Base-by-base conservation (phyloP, 2,329 filamentous ascomycete species). In the Camillea tinctor region DNA sequence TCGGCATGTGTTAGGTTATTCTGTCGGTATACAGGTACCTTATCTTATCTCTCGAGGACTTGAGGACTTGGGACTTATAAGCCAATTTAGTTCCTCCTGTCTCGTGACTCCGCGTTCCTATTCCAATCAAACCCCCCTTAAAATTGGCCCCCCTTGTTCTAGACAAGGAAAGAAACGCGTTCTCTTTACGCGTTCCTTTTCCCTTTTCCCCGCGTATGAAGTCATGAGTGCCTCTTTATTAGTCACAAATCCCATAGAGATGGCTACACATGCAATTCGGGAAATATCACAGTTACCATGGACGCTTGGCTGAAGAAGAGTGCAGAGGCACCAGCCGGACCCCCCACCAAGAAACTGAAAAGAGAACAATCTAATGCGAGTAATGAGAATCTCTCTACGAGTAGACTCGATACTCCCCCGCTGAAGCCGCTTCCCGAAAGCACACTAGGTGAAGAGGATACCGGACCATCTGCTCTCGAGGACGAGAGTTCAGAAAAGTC, bases 261-360 rank as follows among this genome's bases (percentile, higher is more conserved):
- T 60, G 30, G 19, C 36, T 40, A 23, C 58, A 50, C 15, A 65
- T 64, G 64, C 11, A 23, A 19, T 15, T 17, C 17, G 19, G 53
- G 17, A 57, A 52, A 17, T 7, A 20, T 51, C 52, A 3, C 11
- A 52, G n/a, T 30, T 11, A 68, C 62, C 23, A 73, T 74, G 72
- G 70, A 74, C 55, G 66, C 66, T 54, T 74, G 72, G 56, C 59
- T 74, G 9, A 69, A 61, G 22, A 69, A 61, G 23, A 52, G 53
- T 50, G 23, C 52, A 19, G 54, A 15, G 15, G 9, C 30, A 55
- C 58, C 53, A n/a, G 56, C 62, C 24, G 70, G 70, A 50, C 73
- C 71, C 19, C 73, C 76, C 1, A 59, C 66, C 1, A 80, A 80
- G 64, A 75, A 68, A 52, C 52, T 65, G 6, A 77, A 76, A 54